Conservation (phyloP, 805 yeast species). For the Pichia membranifaciens region DNA sequence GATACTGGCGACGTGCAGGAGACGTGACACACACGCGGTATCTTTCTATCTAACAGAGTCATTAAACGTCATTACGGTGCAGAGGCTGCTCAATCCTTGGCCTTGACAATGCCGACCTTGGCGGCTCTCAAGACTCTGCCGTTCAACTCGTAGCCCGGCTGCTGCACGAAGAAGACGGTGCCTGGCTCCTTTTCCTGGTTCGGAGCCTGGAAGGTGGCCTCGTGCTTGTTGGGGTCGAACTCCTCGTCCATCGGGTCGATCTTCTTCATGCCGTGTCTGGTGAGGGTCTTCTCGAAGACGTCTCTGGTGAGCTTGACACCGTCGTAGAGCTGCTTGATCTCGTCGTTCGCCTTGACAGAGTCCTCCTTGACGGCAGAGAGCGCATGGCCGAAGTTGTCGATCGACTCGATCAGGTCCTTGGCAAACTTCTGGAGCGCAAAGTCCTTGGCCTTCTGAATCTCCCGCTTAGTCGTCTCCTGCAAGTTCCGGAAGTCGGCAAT, state of each 20-base stretch:
- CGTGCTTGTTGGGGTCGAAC: conserved; percentile 89
- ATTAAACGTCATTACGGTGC: neutral
- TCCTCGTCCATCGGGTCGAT: conserved; percentile 77
- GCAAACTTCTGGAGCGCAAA: conserved; percentile 91
- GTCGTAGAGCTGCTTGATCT: conserved; percentile 69
- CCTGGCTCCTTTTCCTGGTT: conserved; percentile 89
- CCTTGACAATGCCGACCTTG: conserved; percentile 88
- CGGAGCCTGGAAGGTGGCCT: conserved; percentile 84
- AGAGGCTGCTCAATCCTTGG: conserved; percentile 22
- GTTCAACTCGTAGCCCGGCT: conserved; percentile 79
- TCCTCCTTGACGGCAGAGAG: conserved; percentile 64
- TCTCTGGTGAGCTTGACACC: conserved; percentile 89
- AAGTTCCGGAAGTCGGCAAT: conserved; percentile 90
- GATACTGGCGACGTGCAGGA: too few species aligned
- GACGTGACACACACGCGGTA: neutral
- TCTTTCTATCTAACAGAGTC: neutral
- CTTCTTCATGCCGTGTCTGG: conserved; percentile 72
- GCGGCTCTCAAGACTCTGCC: conserved; percentile 91
- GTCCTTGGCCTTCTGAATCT: conserved; percentile 79
- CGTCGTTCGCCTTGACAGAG: conserved; percentile 50
- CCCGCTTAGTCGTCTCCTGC: conserved; percentile 85
- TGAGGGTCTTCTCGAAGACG: conserved; percentile 77
- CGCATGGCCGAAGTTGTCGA: conserved; percentile 88
- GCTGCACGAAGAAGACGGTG: conserved; percentile 88
- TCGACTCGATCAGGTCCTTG: conserved; percentile 79